Conservation (phyloP, 441 rosid species). For the Melastoma candidum region DNA sequence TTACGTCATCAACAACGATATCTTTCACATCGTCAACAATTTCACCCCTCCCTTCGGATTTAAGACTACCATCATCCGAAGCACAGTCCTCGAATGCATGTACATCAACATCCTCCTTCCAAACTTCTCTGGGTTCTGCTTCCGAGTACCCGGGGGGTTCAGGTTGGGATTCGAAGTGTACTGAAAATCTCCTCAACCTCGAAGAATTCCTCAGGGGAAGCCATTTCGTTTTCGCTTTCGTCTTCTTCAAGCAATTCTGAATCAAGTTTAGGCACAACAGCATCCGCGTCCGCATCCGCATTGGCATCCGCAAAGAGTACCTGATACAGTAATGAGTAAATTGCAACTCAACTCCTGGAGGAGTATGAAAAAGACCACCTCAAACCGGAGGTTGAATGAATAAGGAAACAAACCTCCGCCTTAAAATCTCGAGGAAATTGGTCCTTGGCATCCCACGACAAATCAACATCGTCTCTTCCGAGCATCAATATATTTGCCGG, state of each 20-base stretch:
- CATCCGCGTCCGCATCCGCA: constrained; percentile 16
- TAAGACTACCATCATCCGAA: constrained; percentile 50
- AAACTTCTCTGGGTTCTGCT: constrained; percentile 35
- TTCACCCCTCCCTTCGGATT: constrained; percentile 31
- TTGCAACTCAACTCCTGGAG: constrained; percentile 51
- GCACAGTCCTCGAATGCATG: constrained; percentile 63
- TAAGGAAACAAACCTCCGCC: constrained; percentile 9
- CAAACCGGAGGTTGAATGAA: constrained; percentile 10
- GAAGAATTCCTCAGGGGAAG: constrained; percentile 89
- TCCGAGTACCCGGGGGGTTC: constrained; percentile 27
- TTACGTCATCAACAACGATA: constrained; percentile 84
- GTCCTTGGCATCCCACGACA: background rate
- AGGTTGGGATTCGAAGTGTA: constrained; percentile 59
- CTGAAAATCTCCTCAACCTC: constrained; percentile 95
- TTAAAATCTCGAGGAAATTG: background rate
- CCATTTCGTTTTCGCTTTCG: constrained; percentile 42
- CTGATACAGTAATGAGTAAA: constrained; percentile 68
- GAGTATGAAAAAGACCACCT: constrained; percentile 18
- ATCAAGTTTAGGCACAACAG: constrained; percentile 46
- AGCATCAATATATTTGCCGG: background rate
- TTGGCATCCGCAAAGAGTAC: constrained; percentile 65
- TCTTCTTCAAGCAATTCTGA: constrained; percentile 40
- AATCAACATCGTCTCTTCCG: background rate
- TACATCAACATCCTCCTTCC: constrained; percentile 57
- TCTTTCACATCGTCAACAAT: constrained; percentile 65